phyloP scores from a whole-genome alignment of 2,329 filamentous ascomycete species.

The Pseudogymnoascus sp. region DNA sequence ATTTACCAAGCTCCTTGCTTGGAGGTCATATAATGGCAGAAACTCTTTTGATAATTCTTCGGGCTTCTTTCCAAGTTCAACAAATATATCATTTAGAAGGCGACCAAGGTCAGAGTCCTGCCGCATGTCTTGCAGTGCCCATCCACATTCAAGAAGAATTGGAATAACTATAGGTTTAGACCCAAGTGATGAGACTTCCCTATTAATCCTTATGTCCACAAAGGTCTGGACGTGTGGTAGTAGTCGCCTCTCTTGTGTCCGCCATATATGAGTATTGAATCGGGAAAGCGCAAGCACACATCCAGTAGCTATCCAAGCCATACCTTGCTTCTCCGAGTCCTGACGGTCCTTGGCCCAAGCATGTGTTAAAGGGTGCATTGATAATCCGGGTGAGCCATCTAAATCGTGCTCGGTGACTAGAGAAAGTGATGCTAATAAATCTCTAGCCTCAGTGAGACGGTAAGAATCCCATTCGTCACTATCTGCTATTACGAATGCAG shows the following conservation, averaged over 20 bases:
- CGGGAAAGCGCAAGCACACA: constrained; percentile 21
- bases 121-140: constrained; percentile 17
- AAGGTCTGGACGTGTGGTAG: constrained; percentile 19
- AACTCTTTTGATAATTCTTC: constrained; percentile 16
- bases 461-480: constrained; percentile 27
- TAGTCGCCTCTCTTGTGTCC: constrained; percentile 17
- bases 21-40: constrained; percentile 19
- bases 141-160: constrained; percentile 19
- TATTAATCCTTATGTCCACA: constrained; percentile 16
- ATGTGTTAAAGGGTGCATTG: constrained; percentile 34
- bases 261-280: constrained; percentile 11
- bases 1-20: constrained; percentile 17
- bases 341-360: constrained; percentile 31
- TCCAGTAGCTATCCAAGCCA: constrained; percentile 17
- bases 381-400: constrained; percentile 20
- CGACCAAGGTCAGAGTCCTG: constrained; percentile 18
- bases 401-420: constrained; percentile 22
- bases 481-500: constrained; percentile 19
- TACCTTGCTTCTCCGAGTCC: background rate
- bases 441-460: constrained; percentile 25
- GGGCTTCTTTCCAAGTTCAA: constrained; percentile 16
- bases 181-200: constrained; percentile 10
- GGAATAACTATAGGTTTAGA: constrained; percentile 13
- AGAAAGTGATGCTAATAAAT: constrained; percentile 28
- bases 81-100: constrained; percentile 18